Conservation (phyloP, 2,329 filamentous ascomycete species). For the Byssothecium circinans region DNA sequence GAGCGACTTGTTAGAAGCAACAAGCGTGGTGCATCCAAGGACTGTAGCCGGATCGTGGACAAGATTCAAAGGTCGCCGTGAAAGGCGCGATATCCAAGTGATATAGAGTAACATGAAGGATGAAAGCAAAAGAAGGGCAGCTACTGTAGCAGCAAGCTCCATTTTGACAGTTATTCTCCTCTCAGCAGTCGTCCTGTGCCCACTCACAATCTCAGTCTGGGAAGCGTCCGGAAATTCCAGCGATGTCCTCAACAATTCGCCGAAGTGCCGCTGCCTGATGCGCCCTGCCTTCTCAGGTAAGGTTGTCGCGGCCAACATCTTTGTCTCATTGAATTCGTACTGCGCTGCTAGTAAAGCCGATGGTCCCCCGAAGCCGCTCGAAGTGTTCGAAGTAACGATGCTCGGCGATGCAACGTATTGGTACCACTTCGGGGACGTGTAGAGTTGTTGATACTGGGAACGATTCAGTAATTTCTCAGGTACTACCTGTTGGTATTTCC, state of each 20-base stretch:
- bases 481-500: neutral
- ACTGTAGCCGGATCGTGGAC: constrained; percentile 13
- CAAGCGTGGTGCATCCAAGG: constrained; percentile 7
- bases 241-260: constrained; percentile 15
- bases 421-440: constrained; percentile 9
- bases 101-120: constrained; percentile 10
- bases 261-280: constrained; percentile 16
- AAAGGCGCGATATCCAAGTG: constrained; percentile 4
- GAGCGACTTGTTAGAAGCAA: constrained; percentile 1
- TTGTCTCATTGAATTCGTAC: constrained; percentile 6
- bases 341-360: constrained; percentile 8
- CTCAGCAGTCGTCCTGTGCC: constrained; percentile 3
- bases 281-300: constrained; percentile 4
- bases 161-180: constrained; percentile 17
- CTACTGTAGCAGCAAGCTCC: constrained; percentile 14
- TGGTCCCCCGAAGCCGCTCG: constrained; percentile 3
- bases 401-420: constrained; percentile 1
- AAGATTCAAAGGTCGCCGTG: constrained; percentile 12
- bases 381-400: neutral
- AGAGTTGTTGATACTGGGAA: constrained; percentile 1
- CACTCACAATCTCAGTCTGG: constrained; percentile 2
- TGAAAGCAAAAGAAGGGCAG: constrained; percentile 13
- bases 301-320: neutral
- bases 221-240: constrained; percentile 1
- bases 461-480: constrained; percentile 5